A percentile compares a stretch with the other conserved stretches of the same genome.
phyloP scores from a whole-genome alignment of 2,329 filamentous ascomycete genomes.

The Cladosporium sp. region DNA sequence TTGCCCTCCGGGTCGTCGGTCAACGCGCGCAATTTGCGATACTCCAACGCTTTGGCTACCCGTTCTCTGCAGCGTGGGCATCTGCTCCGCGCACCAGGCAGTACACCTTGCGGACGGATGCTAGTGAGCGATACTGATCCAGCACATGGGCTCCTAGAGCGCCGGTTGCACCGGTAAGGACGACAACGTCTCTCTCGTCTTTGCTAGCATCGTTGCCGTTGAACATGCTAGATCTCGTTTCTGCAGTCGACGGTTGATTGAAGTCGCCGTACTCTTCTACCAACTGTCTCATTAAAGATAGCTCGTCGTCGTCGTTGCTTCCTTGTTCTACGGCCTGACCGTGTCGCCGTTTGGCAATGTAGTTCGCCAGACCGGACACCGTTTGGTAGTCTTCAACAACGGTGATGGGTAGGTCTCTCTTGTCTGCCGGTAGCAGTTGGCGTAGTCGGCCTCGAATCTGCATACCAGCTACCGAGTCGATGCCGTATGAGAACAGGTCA shows the following conservation, averaged over 20 bases:
- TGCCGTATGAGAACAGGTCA: slow-evolving; percentile 55
- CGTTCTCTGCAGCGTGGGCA: slow-evolving; percentile 40
- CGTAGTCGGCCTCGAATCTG: slow-evolving; percentile 44
- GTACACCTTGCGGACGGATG: slow-evolving; percentile 45
- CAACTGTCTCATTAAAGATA: slow-evolving; percentile 41
- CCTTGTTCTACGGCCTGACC: slow-evolving; percentile 22
- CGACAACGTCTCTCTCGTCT: slow-evolving; percentile 22
- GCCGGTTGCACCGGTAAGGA: slow-evolving; percentile 50
- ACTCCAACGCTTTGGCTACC: slow-evolving; percentile 42
- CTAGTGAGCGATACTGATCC: slow-evolving; percentile 38
- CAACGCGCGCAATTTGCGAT: slow-evolving; percentile 32
- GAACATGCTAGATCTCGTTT: not conserved
- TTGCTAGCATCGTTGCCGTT: slow-evolving; percentile 1
- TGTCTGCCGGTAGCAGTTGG: slow-evolving; percentile 32
- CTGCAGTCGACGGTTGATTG: not conserved
- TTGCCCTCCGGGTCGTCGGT: slow-evolving; percentile 28
- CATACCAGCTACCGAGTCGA: slow-evolving; percentile 58
- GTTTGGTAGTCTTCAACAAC: slow-evolving; percentile 58
- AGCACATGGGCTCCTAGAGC: slow-evolving; percentile 51
- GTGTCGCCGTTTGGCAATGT: slow-evolving; percentile 37
- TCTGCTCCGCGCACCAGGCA: slow-evolving; percentile 53
- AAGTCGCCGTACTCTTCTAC: slow-evolving; percentile 48
- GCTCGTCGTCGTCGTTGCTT: slow-evolving; percentile 33
- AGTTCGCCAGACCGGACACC: slow-evolving; percentile 39
- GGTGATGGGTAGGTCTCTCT: slow-evolving; percentile 49